Evolutionary conservation across 805 yeast genomes (phyloP).

Genomic region (Millerago galiae): DNA sequence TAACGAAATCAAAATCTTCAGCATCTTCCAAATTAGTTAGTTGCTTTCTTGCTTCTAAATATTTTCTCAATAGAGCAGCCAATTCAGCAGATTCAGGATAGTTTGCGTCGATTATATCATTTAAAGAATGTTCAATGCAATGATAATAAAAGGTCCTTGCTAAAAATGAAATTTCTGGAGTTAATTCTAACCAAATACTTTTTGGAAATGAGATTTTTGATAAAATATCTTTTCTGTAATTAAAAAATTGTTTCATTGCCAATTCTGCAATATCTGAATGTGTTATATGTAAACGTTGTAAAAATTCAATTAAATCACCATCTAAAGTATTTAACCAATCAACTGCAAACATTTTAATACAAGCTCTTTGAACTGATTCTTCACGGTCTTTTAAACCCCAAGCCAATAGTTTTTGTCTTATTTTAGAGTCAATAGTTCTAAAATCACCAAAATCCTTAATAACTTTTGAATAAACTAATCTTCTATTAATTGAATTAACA

Average conservation of each 20-base stretch:
- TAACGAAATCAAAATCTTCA: conserved; percentile 61
- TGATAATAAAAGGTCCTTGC: conserved; percentile 60
- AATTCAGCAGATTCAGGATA: conserved; percentile 77
- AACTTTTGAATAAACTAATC: conserved; percentile 62
- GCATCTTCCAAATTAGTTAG: conserved; percentile 32
- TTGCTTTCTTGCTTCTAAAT: conserved; percentile 42
- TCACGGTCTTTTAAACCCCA: conserved; percentile 93
- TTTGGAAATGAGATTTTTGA: conserved; percentile 52
- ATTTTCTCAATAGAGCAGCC: conserved; percentile 51
- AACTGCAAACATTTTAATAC: conserved; percentile 58
- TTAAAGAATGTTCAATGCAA: conserved; percentile 48
- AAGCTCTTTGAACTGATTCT: conserved; percentile 61
- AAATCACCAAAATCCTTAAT: conserved; percentile 64
- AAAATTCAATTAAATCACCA: conserved; percentile 63
- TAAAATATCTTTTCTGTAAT: conserved; percentile 55
- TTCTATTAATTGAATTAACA: conserved; percentile 61
- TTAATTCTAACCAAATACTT: conserved; percentile 62
- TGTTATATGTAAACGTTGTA: conserved; percentile 67
- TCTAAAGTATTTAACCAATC: conserved; percentile 68
- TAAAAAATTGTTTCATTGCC: conserved; percentile 61
- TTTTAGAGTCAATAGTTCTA: conserved; percentile 42
- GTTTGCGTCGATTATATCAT: conserved; percentile 53
- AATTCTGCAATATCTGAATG: conserved; percentile 59
- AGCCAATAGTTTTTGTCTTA: conserved; percentile 59
- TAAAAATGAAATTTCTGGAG: conserved; percentile 70